Evolutionary conservation across 108 stramenopile genomes (phyloP).

Genomic region (Fistulifera pelliculosa): DNA sequence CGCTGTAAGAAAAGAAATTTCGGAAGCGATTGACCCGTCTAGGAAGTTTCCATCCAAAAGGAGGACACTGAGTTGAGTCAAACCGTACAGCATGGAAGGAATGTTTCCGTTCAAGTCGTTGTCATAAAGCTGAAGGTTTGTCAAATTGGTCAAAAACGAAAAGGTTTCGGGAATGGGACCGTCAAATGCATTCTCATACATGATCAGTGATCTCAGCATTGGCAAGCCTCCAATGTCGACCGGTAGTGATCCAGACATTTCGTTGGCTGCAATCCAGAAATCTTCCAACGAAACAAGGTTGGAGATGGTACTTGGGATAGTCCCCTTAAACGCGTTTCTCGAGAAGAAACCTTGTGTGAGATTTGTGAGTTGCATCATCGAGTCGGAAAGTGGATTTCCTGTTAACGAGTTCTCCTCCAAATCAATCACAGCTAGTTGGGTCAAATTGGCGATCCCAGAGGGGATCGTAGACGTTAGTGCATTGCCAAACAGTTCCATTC

Average conservation of each 20-base stretch:
- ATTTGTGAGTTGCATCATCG: background rate
- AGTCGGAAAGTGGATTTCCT: background rate
- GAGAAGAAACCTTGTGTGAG: conserved; percentile 31
- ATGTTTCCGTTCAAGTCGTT: conserved; percentile 25
- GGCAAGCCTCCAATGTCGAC: conserved; percentile 8
- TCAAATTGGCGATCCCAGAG: conserved; percentile 10
- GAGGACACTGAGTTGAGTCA: conserved; percentile 19
- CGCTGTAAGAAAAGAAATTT: conserved; percentile 29
- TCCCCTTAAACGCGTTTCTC: conserved; percentile 4
- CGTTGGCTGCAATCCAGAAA: conserved; percentile 19
- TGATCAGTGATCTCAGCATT: background rate
- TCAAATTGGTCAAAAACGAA: conserved; percentile 13
- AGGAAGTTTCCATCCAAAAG: conserved; percentile 31
- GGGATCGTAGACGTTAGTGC: conserved; percentile 1
- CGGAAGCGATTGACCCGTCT: conserved; percentile 29
- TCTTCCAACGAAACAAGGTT: conserved; percentile 14
- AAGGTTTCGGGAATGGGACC: conserved; percentile 17
- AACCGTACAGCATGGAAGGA: conserved; percentile 14
- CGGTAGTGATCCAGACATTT: conserved; percentile 24
- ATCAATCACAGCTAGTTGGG: conserved; percentile 8
- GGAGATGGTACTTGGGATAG: conserved; percentile 3
- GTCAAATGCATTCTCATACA: conserved; percentile 19
- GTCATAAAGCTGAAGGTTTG: conserved; percentile 24
- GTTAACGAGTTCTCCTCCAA: conserved; percentile 9
- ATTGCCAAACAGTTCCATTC: conserved; percentile 2